Evolutionary conservation across 306 rosid genomes (phyloP), one percentile per base, ranked within the genome.

Genomic region (Cicer arietinum): DNA sequence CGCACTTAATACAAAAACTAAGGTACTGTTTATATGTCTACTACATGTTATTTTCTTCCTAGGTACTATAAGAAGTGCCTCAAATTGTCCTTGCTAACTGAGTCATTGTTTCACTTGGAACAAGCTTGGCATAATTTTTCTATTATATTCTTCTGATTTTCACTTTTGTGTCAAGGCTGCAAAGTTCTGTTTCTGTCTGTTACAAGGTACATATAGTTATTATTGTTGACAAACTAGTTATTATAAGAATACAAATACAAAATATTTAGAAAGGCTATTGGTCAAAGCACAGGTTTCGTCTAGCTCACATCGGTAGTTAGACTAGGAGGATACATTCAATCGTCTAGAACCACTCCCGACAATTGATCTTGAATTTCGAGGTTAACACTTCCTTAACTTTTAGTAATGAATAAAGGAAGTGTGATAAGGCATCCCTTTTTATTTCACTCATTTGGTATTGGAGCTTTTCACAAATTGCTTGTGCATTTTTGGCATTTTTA

Each of bases 1-100:
- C 13, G 96, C 99, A 52, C 89, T 94, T 51, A 88, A 82, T 83
- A 84, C 97, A 42, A 91, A 84, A 80, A 90, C 99, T 48, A 94
- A 90, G 99, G 99, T 94, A 83, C 48, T 75, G 60, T 45, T 63
- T 81, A 74, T 69, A 11, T 69, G 42, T 30, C 42, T 8, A 17
- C 39, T 56, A 10, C 58, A 44, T 80, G 37, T 58, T 51, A 53
- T 69, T 75, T 76, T 69, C 70, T n/a, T 68, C 47, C 58, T 66
- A 17, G 65, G 65, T 46, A 39, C 20, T 69, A 30, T 67, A 44
- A 39, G 54, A 71, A 20, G 67, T 47, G 43, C 30, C 53, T 43
- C 41, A 4, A 60, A 16, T 20, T 75, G 10, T 70, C 51, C 77
- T 59, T 35, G 39, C 62, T 64, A 75, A 54, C 56, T 45, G 22